Base-by-base conservation (phyloP, 2,329 filamentous ascomycete genomes). In the Ciborinia camelliae region DNA sequence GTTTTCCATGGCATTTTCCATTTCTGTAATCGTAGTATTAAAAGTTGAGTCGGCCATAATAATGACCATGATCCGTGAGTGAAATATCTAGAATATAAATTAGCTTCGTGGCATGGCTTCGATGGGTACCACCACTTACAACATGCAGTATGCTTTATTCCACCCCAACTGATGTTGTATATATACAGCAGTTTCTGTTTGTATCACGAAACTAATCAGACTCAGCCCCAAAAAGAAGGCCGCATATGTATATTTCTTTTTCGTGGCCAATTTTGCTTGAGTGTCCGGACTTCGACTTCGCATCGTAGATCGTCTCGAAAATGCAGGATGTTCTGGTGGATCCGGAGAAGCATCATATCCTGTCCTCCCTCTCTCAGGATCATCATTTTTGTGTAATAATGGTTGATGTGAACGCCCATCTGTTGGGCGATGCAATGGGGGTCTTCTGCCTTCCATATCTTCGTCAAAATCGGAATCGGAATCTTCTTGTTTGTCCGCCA, bases 141-240 rank as follows among this genome's bases (percentile, higher is more conserved):
- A 86, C 95, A 99, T 99, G 81, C 92, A 96, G 80, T 97, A 99
- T n/a, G 95, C 91, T 81, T 99, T 99, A 79, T 96, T 86, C 95
- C 95, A 99, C 68, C 90, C 87, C 68, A 97, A 79, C 66, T 95
- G 88, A 76, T 94, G 89, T 79, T 98, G 94, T 67, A 99, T 95
- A 79, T 97, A 93, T 12, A 96, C 88, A 14, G 93, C 94, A 62
- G 96, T 92, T 81, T 98, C 94, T 4, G 95, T 98, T 83, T 99
- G 95, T 7, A 97, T 81, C 55, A 92, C 91, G 76, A 99, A 99
- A 74, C 90, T 90, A 66, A 96, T 80, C 73, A 99, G 81, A 74
- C 90, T 95, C 70, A 97, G 75, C 37, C 89, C 78, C 67, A 99
- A 82, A 77, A 97, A 97, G 70, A 92, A 85, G 60, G 85, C 88